Conservation (phyloP, 2,329 filamentous ascomycete genomes). For the Chalaropsis ovoidea region DNA sequence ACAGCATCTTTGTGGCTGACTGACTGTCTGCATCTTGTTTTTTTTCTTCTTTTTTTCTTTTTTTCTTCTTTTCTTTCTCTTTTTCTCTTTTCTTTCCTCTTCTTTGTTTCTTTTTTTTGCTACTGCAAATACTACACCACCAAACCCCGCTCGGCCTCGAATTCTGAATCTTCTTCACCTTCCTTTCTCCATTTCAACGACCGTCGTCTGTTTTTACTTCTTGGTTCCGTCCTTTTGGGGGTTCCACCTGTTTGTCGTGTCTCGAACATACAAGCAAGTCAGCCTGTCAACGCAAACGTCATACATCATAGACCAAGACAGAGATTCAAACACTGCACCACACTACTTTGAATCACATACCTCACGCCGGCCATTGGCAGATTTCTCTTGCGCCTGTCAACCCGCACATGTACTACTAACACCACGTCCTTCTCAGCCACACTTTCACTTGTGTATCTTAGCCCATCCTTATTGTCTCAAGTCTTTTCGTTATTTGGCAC, state of each 20-base stretch:
- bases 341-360: background rate
- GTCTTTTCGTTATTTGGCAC: background rate
- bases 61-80: background rate
- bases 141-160: background rate
- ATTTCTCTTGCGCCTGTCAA: background rate
- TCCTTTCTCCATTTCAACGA: background rate
- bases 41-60: background rate
- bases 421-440: background rate
- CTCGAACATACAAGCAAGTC: background rate
- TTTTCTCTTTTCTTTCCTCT: background rate
- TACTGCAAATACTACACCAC: background rate
- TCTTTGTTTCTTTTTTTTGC: background rate
- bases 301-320: background rate
- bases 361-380: background rate
- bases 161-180: background rate
- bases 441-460: background rate
- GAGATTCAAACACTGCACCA: background rate
- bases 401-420: constrained; percentile 15
- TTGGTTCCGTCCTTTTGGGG: background rate
- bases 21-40: background rate
- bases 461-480: background rate
- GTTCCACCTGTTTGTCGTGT: background rate
- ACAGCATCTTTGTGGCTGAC: background rate
- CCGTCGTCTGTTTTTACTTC: background rate
- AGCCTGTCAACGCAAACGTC: background rate